Conservation (phyloP, 1,284 basidiomycete species). For the Athelia sp. region DNA sequence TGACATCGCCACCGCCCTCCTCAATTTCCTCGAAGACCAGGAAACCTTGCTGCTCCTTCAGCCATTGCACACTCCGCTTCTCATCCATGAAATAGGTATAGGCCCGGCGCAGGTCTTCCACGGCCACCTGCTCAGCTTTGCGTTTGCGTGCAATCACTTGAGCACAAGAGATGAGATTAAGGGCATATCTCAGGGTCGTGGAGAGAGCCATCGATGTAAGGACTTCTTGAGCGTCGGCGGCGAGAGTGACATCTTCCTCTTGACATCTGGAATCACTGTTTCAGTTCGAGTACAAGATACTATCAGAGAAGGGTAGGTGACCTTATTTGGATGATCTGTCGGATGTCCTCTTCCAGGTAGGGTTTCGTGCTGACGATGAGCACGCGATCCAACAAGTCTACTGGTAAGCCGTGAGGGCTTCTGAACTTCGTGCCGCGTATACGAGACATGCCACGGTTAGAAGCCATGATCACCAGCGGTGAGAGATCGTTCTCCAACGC, state of each 20-base stretch:
- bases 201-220: constrained; percentile 83
- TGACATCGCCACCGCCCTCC: constrained; percentile 26
- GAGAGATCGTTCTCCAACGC: constrained; percentile 92
- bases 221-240: constrained; percentile 69
- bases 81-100: constrained; percentile 96
- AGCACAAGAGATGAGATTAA: constrained; percentile 91
- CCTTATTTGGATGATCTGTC: constrained; percentile 91
- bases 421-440: constrained; percentile 95
- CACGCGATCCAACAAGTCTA: constrained; percentile 91
- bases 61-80: constrained; percentile 90
- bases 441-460: constrained; percentile 91
- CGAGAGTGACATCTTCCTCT: constrained; percentile 93
- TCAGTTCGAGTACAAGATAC: constrained; percentile 4
- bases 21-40: constrained; percentile 67
- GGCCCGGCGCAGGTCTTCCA: constrained; percentile 79
- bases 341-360: constrained; percentile 83
- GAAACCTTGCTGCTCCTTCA: constrained; percentile 80
- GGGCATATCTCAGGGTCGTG: constrained; percentile 85
- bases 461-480: constrained; percentile 97
- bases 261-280: constrained; percentile 77
- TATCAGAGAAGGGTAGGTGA: constrained; percentile 21
- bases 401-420: constrained; percentile 92
- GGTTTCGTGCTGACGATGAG: constrained; percentile 93
- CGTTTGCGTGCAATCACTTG: constrained; percentile 80
- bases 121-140: constrained; percentile 72